Evolutionary conservation across 257 asterid genomes (phyloP).

Genomic region (Solanum ossicruentum): DNA sequence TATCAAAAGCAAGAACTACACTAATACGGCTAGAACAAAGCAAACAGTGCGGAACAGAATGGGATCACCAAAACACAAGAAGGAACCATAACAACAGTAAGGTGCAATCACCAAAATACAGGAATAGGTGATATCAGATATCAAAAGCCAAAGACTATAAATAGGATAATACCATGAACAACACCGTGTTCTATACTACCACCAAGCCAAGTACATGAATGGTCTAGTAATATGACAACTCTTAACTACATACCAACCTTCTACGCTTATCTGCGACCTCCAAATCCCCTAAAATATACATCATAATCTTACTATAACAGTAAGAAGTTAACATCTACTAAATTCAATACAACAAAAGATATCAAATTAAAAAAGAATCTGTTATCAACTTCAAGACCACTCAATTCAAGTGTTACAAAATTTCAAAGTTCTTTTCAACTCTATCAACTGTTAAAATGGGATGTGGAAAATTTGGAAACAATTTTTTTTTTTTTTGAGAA

Average conservation of each 20-base stretch:
- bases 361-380: neutral
- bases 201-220: neutral
- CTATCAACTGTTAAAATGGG: neutral
- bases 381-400: neutral
- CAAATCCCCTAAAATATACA: neutral
- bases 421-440: neutral
- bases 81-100: neutral
- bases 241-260: neutral
- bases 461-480: neutral
- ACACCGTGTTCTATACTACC: neutral
- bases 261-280: neutral
- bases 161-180: neutral
- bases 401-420: neutral
- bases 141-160: neutral
- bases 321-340: neutral
- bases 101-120: neutral
- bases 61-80: neutral
- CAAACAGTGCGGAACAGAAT: neutral
- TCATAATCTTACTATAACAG: neutral
- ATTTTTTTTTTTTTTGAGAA: neutral
- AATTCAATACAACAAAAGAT: neutral
- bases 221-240: neutral
- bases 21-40: neutral
- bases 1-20: neutral
- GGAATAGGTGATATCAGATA: neutral